A percentile compares a stretch with the other conserved stretches of the same genome.
Evolutionary conservation across 371 early-diverging fungal genomes (phyloP).

Genomic region (Mucor irregularis): DNA sequence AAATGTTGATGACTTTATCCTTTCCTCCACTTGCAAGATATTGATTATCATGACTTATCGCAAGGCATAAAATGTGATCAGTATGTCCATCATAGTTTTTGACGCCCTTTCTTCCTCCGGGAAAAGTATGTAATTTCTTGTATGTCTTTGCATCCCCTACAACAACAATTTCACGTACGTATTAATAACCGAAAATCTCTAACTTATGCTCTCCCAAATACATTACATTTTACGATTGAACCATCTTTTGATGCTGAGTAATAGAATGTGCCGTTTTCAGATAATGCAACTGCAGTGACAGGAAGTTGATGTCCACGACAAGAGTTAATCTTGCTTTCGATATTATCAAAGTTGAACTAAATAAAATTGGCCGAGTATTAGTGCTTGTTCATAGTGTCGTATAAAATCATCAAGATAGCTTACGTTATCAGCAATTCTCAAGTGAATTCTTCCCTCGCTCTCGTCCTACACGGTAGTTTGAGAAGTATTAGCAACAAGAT

Average conservation of each 20-base stretch:
- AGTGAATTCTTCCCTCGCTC: slow-evolving; percentile 52
- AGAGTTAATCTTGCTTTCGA: slow-evolving; percentile 43
- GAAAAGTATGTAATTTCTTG: slow-evolving; percentile 61
- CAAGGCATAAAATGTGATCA: slow-evolving; percentile 79
- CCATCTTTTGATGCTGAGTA: slow-evolving; percentile 93
- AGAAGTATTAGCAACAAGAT: too few relatives aligned
- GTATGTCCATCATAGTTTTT: slow-evolving; percentile 80
- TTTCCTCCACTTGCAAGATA: slow-evolving; percentile 84
- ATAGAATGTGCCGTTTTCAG: slow-evolving; percentile 66
- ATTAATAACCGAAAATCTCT: not conserved
- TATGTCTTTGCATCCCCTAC: slow-evolving; percentile 65
- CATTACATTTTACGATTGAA: slow-evolving; percentile 81
- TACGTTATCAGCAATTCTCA: slow-evolving; percentile 53
- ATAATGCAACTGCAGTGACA: slow-evolving; percentile 77
- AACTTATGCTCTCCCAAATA: not conserved
- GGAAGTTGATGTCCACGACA: slow-evolving; percentile 73
- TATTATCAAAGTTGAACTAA: slow-evolving; percentile 48
- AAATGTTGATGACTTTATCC: slow-evolving; percentile 90
- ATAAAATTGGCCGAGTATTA: not conserved
- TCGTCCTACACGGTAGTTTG: slow-evolving; percentile 42
- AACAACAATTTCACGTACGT: too few relatives aligned
- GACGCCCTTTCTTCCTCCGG: slow-evolving; percentile 76
- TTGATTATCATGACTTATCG: slow-evolving; percentile 79
- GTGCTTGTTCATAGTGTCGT: not conserved
- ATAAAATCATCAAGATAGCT: slow-evolving; percentile 10